Evolutionary conservation across 805 yeast species (phyloP).

Genomic region (Ogataea pini): DNA sequence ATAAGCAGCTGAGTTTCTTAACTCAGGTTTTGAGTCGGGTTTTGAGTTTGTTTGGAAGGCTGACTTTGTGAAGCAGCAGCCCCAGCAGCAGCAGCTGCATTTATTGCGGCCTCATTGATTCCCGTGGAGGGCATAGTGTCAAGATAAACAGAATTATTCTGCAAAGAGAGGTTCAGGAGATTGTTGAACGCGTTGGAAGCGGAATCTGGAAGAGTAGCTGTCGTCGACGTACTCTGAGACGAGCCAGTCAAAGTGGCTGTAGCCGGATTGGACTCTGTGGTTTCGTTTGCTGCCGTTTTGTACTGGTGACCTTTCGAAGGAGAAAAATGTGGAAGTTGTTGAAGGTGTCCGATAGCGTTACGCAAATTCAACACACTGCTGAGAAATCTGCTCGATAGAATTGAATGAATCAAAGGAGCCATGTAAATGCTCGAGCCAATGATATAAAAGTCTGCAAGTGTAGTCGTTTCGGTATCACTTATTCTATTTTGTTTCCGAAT

Average conservation of each 20-base stretch:
- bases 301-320: slow-evolving; percentile 64
- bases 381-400: slow-evolving; percentile 69
- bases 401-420: slow-evolving; percentile 76
- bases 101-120: slow-evolving; percentile 19
- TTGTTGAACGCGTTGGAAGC: slow-evolving; percentile 33
- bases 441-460: slow-evolving; percentile 78
- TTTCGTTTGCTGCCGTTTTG: slow-evolving; percentile 13
- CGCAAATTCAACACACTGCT: slow-evolving; percentile 47
- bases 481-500: slow-evolving; percentile 76
- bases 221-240: neutral
- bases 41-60: no score
- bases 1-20: no score
- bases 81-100: no score
- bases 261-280: neutral
- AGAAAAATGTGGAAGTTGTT: slow-evolving; percentile 52
- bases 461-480: slow-evolving; percentile 49
- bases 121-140: slow-evolving; percentile 30
- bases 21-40: no score
- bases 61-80: no score
- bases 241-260: neutral
- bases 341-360: slow-evolving; percentile 48
- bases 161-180: slow-evolving; percentile 30
- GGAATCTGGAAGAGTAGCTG: slow-evolving; percentile 22
- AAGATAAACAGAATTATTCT: slow-evolving; percentile 27
- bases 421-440: slow-evolving; percentile 91